Conservation (phyloP, 192 early-diverging fungal species). For the Coemansia sp. region DNA sequence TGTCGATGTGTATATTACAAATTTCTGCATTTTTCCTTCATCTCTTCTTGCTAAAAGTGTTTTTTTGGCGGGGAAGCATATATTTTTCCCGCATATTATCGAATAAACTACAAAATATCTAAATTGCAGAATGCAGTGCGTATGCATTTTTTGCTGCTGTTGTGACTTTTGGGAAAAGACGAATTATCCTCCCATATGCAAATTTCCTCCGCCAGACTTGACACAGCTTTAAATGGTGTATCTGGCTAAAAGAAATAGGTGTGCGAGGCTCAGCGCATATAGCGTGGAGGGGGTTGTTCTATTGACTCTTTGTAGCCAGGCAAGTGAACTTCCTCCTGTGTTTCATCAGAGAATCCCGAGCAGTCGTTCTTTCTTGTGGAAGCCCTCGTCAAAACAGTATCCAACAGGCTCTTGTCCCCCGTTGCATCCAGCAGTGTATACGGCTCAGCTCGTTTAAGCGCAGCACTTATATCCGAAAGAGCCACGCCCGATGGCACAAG, state of each 20-base stretch:
- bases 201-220: no score
- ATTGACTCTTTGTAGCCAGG: not conserved
- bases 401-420: conserved; percentile 15
- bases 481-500: conserved; percentile 42
- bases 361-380: not conserved
- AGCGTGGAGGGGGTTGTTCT: conserved; percentile 4
- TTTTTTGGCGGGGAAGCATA: not conserved
- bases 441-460: conserved; percentile 15
- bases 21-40: not conserved
- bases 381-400: conserved; percentile 21
- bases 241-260: not conserved
- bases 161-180: no score
- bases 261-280: not conserved
- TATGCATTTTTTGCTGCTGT: not conserved
- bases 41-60: not conserved
- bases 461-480: conserved; percentile 21
- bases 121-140: not conserved
- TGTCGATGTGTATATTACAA: not conserved
- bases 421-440: conserved; percentile 24
- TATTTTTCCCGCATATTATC: not conserved
- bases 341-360: not conserved
- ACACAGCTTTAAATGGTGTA: no score
- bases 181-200: not conserved
- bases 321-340: not conserved
- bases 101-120: not conserved